Evolutionary conservation across 140 eudicot species (phyloP).

Genomic region (Ambrosia hybrid): DNA sequence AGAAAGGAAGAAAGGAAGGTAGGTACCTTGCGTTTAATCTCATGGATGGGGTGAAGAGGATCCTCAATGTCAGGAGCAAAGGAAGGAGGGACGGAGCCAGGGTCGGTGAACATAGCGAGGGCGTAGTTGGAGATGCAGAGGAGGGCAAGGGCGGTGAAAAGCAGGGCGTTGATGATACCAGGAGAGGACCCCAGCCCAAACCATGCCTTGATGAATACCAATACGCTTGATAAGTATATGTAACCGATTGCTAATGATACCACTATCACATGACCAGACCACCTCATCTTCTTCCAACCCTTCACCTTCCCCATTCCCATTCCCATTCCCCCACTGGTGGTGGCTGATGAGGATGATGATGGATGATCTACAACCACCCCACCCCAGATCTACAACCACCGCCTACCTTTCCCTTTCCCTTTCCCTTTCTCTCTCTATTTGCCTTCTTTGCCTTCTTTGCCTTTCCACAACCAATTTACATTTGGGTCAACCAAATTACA

Average conservation of each 20-base stretch:
- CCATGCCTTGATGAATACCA: constrained; percentile 76
- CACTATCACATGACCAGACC: constrained; percentile 28
- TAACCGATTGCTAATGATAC: constrained; percentile 54
- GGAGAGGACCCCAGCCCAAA: constrained; percentile 81
- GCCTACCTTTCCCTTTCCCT: no score
- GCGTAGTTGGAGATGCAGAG: constrained; percentile 55
- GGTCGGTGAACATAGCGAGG: constrained; percentile 65
- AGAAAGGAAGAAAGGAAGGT: no score
- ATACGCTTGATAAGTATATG: constrained; percentile 62
- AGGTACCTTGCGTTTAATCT: constrained; percentile 95
- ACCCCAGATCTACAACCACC: no score
- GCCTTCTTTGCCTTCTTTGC: no score
- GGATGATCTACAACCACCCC: no score
- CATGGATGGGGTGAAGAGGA: constrained; percentile 61
- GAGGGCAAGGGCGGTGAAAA: constrained; percentile 54
- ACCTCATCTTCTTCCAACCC: no score
- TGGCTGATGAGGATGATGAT: no score
- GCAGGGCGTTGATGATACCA: constrained; percentile 57
- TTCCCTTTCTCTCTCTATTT: no score
- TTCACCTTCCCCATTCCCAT: background rate
- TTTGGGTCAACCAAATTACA: no score
- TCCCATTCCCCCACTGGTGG: no score
- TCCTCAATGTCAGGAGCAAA: constrained; percentile 86
- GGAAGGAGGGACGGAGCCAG: constrained; percentile 76
- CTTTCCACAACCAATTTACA: no score